These are phyloP conservation scores for Podospora australis DNA, from an alignment of 495 filamentous ascomycete species.

Conservation along the genomic window DNA sequence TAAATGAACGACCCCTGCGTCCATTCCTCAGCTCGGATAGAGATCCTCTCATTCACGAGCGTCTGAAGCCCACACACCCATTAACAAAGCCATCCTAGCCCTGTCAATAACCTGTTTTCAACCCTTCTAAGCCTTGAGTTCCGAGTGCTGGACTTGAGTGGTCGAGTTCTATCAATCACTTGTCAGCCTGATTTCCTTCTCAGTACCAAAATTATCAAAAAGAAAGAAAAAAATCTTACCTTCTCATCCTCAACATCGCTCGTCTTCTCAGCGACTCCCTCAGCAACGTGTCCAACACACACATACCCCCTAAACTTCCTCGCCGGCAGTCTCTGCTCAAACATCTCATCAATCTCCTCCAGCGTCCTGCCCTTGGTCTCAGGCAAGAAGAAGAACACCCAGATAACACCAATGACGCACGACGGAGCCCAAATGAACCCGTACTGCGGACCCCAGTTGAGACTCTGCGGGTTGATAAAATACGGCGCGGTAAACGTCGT, in stretches of 20 bases:
- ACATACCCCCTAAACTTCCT: conserved; percentile 31
- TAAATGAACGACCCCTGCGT: too few species aligned
- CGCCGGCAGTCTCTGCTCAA: conserved; percentile 42
- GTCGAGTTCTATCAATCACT: too few species aligned
- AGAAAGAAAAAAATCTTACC: neutral
- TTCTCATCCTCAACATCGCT: neutral
- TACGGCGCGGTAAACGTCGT: conserved; percentile 55
- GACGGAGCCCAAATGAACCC: conserved; percentile 50
- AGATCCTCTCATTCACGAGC: too few species aligned
- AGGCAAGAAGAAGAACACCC: conserved; percentile 48
- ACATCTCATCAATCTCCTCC: conserved; percentile 55
- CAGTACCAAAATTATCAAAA: neutral
- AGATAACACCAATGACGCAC: conserved; percentile 27
- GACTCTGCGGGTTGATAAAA: conserved; percentile 52
- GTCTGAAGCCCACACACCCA: too few species aligned
- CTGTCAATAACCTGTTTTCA: too few species aligned
- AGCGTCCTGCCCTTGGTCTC: conserved; percentile 52
- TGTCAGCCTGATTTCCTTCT: too few species aligned
- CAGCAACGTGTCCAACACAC: conserved; percentile 19
- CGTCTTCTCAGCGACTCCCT: neutral
- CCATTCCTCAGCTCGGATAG: too few species aligned
- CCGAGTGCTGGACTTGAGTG: neutral
- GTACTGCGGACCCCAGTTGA: conserved; percentile 53
- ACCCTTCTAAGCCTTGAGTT: neutral
- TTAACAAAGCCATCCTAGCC: too few species aligned